A percentile compares a stretch with the other conserved stretches of the same genome.
phyloP scores from a whole-genome alignment of 768 basidiomycete genomes.

The Boletus rubescentipes region DNA sequence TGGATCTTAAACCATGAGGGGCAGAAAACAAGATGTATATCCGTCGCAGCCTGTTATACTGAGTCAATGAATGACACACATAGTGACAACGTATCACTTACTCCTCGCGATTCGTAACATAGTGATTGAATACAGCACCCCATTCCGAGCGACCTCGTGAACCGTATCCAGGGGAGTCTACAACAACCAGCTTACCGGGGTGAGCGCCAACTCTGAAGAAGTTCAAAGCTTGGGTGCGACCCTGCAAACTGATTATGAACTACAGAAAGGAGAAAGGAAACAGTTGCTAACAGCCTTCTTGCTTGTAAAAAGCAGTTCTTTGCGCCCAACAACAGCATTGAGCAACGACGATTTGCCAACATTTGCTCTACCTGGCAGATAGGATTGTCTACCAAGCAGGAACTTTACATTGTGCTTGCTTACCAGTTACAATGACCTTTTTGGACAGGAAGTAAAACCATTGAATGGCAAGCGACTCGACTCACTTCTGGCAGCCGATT shows the following conservation, averaged over 20 bases:
- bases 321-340: slow-evolving; percentile 64
- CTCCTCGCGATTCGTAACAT: slow-evolving; percentile 60
- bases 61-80: not conserved
- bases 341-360: slow-evolving; percentile 74
- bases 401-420: not conserved
- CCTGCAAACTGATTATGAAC: slow-evolving; percentile 39
- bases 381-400: not conserved
- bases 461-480: not conserved
- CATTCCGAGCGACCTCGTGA: slow-evolving; percentile 70
- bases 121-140: slow-evolving; percentile 68
- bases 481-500: slow-evolving; percentile 30
- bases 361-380: slow-evolving; percentile 65
- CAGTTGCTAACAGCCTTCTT: slow-evolving; percentile 60
- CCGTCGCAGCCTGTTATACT: slow-evolving; percentile 53
- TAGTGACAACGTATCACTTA: slow-evolving; percentile 34
- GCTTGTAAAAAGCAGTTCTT: slow-evolving; percentile 57
- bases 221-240: slow-evolving; percentile 68
- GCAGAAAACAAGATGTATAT: slow-evolving; percentile 72
- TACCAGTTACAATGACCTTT: slow-evolving; percentile 31
- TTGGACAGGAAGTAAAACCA: not conserved
- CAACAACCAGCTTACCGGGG: slow-evolving; percentile 58
- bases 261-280: not conserved
- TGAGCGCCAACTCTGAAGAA: slow-evolving; percentile 66
- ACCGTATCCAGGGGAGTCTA: slow-evolving; percentile 84
- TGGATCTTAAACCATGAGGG: slow-evolving; percentile 56